Evolutionary conservation across 116 monocot genomes (phyloP), one percentile per base, ranked within the genome.

Genomic region (Phalaenopsis hybrid): DNA sequence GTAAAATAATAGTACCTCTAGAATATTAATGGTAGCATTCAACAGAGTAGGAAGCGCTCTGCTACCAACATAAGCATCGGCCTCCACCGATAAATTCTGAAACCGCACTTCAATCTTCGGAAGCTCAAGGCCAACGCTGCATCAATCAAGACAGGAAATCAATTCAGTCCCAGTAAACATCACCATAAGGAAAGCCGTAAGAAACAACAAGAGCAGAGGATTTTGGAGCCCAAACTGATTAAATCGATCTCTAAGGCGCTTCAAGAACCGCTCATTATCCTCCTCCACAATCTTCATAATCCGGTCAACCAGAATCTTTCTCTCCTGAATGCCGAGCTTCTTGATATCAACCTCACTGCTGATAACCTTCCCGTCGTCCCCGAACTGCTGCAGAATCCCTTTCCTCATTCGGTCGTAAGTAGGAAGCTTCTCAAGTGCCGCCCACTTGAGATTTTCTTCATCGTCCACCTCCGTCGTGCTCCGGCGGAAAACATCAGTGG

Each of bases 401-500:
- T 59, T 80, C 20, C 80, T 58, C 65, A 80, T 76, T 18, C 84
- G 37, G 5, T 67, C 67, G 51, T 52, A 75, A 1, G 80, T 76
- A 2, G 84, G 84, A 6, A 84, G 84, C 63, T 76, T 80, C 80
- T 84, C 84, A 25, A 84, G 61, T 16, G 76, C 84, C 34, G 84
- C 80, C 84, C 84, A 80, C 7, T n/a, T n/a, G n/a, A n/a, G n/a
- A n/a, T n/a, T n/a, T n/a, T n/a, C n/a, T n/a, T n/a, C n/a, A n/a
- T n/a, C 84, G 4, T 74, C 75, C 4, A 4, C 48, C 5, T 72
- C 81, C 44, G 5, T 75, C 10, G 15, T 31, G 31, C 55, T 52
- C 74, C 55, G 65, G n/a, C 46, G 70, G 74, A 81, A 81, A 2
- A 74, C 81, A 57, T 73, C 74, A 3, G 63, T 12, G 15, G 79